Evolutionary conservation across 345 rosid species (phyloP), one percentile per base, ranked within the genome.

Genomic region (Euclidium syriacum): DNA sequence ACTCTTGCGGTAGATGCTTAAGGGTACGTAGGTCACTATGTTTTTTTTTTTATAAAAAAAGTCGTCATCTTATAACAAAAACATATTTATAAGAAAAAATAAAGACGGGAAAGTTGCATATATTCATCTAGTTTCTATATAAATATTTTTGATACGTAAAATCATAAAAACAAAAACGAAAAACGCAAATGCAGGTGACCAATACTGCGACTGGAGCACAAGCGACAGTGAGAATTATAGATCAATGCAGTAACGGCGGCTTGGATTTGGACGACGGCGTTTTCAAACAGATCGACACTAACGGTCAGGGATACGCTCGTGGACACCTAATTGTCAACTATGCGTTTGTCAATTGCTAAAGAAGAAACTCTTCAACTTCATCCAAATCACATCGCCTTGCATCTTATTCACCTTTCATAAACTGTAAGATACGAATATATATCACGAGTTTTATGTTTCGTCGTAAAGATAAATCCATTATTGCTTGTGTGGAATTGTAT

Each of bases 1-100:
- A 70, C 16, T 47, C 89, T 39, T 83, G 81, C 46, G 85, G 87
- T 53, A 77, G 26, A 42, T 83, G 94, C 69, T 64, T 80, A 24
- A 68, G 72, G 67, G 82, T 83, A 74, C 7, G 67, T 30, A n/a
- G n/a, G n/a, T n/a, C n/a, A n/a, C n/a, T 22, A 32, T 30, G 47
- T 20, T 29, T 32, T 54, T 44, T 18, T 10, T 33, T n/a, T 4
- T 11, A 7, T 11, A 3, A 43, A 66, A n/a, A n/a, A n/a, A n/a
- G n/a, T n/a, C n/a, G n/a, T n/a, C n/a, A n/a, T n/a, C n/a, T n/a
- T n/a, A n/a, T n/a, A n/a, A n/a, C n/a, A n/a, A n/a, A n/a, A n/a
- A n/a, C n/a, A n/a, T n/a, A n/a, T n/a, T n/a, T n/a, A n/a, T n/a
- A n/a, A n/a, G n/a, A n/a, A n/a, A n/a, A n/a, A n/a, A n/a, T n/a